These are phyloP conservation scores for Mucor mucedo DNA, from an alignment of 371 early-diverging fungal genomes.

Conservation along the genomic window DNA sequence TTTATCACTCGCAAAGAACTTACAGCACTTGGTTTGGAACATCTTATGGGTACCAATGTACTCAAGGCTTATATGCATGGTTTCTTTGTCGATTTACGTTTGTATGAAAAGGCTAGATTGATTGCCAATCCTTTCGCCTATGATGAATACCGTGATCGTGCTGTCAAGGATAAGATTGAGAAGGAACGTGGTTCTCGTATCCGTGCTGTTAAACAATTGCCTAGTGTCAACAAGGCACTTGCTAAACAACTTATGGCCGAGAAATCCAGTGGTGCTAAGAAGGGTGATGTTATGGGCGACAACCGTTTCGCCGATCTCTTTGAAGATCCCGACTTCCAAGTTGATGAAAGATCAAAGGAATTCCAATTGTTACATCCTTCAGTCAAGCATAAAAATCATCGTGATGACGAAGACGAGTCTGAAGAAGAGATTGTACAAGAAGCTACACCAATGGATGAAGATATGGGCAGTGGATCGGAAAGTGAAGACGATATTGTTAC, in stretches of 20 bases:
- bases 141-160: conserved; percentile 83
- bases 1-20: conserved; percentile 95
- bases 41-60: conserved; percentile 91
- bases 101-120: conserved; percentile 95
- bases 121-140: conserved; percentile 98
- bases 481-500: conserved; percentile 53
- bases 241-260: conserved; percentile 77
- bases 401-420: conserved; percentile 39
- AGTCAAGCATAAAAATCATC: conserved; percentile 28
- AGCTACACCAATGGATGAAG: conserved; percentile 47
- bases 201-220: conserved; percentile 83
- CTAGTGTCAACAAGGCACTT: conserved; percentile 87
- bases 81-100: conserved; percentile 93
- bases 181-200: conserved; percentile 91
- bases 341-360: conserved; percentile 87
- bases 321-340: conserved; percentile 90
- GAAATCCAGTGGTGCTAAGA: conserved; percentile 55
- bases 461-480: conserved; percentile 53
- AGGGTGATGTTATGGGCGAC: conserved; percentile 69
- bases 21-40: conserved; percentile 84
- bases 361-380: conserved; percentile 86
- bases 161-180: conserved; percentile 82
- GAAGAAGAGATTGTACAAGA: conserved; percentile 49
- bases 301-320: conserved; percentile 90
- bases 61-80: conserved; percentile 99